These are phyloP conservation scores for Didymella keratinophila DNA, from an alignment of 2,329 filamentous ascomycete species.

Conservation along the genomic window DNA sequence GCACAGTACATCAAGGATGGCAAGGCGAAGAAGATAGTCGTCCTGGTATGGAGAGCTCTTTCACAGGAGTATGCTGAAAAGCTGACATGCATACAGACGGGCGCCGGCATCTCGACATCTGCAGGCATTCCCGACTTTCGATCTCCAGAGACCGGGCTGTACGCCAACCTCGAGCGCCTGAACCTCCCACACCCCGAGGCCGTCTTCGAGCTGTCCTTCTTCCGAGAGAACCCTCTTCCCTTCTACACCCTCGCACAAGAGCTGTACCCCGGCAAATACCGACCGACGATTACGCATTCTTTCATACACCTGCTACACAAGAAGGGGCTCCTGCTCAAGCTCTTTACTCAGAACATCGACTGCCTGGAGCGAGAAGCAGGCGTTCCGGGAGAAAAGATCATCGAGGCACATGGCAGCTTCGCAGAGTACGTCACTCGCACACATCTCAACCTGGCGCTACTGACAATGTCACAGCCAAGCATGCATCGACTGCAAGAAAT, in stretches of 20 bases:
- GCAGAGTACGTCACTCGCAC: constrained; percentile 56
- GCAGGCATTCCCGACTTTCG: constrained; percentile 87
- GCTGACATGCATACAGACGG: constrained; percentile 63
- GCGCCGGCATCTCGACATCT: constrained; percentile 85
- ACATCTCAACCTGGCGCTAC: too few species aligned
- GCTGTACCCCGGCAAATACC: constrained; percentile 87
- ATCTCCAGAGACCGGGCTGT: constrained; percentile 90
- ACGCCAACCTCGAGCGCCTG: constrained; percentile 86
- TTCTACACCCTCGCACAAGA: constrained; percentile 94
- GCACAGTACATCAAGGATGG: constrained; percentile 82
- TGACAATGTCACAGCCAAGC: constrained; percentile 65
- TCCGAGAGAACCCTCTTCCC: constrained; percentile 80
- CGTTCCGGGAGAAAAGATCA: constrained; percentile 78
- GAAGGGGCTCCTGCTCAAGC: constrained; percentile 80
- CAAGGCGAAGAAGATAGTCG: constrained; percentile 74
- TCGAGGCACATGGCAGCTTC: constrained; percentile 96
- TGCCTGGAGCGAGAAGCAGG: constrained; percentile 89
- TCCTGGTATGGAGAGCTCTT: constrained; percentile 65
- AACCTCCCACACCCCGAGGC: constrained; percentile 89
- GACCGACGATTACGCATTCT: constrained; percentile 86
- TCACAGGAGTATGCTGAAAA: too few species aligned
- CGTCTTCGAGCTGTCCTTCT: constrained; percentile 93
- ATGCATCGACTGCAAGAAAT: constrained; percentile 84
- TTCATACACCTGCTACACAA: constrained; percentile 84
- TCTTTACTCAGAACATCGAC: constrained; percentile 98